phyloP scores from a whole-genome alignment of 2,329 filamentous ascomycete species.

The Aureobasidium uvarum region DNA sequence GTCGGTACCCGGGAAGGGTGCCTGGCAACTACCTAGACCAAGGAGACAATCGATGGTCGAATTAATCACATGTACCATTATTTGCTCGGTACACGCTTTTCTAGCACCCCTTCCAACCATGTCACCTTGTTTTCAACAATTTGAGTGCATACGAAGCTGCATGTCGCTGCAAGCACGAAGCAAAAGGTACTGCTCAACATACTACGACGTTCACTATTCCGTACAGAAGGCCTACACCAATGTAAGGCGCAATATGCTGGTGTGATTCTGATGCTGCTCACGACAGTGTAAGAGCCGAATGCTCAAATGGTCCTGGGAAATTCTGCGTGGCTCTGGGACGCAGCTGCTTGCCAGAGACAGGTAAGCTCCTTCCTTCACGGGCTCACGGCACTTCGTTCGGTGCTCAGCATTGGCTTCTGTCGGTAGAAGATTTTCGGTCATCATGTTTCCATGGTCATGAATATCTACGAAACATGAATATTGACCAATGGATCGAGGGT shows the following conservation, averaged over 20 bases:
- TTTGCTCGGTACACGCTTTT: conserved; percentile 11
- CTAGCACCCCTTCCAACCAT: conserved; percentile 8
- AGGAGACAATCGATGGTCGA: not conserved
- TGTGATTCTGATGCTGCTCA: not conserved
- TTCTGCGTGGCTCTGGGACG: not conserved
- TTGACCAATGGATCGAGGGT: conserved; percentile 47
- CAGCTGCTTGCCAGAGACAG: not conserved
- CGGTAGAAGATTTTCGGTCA: not conserved
- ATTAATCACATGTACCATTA: not conserved
- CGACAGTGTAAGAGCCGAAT: not conserved
- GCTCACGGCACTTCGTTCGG: not conserved
- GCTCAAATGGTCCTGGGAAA: not conserved
- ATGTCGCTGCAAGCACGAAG: conserved; percentile 15
- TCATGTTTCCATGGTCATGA: not conserved
- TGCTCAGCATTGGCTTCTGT: not conserved
- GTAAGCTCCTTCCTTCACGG: not conserved
- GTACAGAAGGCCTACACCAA: not conserved
- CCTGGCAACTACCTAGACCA: not conserved
- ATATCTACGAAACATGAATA: conserved; percentile 41
- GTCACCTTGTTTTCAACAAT: not conserved
- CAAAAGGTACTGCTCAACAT: not conserved
- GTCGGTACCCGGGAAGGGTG: not conserved
- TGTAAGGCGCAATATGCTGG: not conserved
- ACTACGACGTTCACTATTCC: not conserved
- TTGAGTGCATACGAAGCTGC: conserved; percentile 17